A percentile compares a stretch with the other conserved stretches of the same genome.
These are phyloP conservation scores for Bacidia gigantensis DNA, from an alignment of 495 filamentous ascomycete species.

Conservation along the genomic window DNA sequence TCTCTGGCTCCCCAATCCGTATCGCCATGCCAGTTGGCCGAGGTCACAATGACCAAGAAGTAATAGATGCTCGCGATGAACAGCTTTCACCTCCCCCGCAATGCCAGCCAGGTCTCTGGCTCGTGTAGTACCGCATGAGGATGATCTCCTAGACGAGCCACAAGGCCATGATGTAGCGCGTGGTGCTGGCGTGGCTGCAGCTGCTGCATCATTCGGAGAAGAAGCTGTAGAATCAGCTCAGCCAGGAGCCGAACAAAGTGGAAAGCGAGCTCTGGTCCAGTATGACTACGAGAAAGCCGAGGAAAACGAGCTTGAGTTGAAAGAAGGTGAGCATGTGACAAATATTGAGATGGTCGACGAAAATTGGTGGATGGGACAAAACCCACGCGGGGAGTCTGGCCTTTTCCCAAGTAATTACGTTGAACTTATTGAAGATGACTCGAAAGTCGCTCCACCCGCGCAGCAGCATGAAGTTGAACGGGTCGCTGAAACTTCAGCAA, in stretches of 20 bases:
- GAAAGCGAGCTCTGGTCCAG: slow-evolving; percentile 62
- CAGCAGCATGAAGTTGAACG: not conserved
- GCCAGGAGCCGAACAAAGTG: slow-evolving; percentile 24
- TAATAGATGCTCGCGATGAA: slow-evolving; percentile 37
- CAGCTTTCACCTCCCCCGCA: slow-evolving; percentile 34
- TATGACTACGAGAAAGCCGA: slow-evolving; percentile 97
- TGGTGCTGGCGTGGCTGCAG: slow-evolving; percentile 40
- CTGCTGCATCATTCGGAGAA: slow-evolving; percentile 28
- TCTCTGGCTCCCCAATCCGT: slow-evolving; percentile 59
- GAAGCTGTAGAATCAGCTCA: slow-evolving; percentile 20
- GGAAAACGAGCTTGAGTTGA: slow-evolving; percentile 85
- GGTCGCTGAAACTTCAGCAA: slow-evolving; percentile 16
- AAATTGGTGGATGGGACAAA: slow-evolving; percentile 96
- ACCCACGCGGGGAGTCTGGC: slow-evolving; percentile 63
- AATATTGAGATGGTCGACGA: slow-evolving; percentile 94
- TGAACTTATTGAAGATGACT: slow-evolving; percentile 56
- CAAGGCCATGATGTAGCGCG: slow-evolving; percentile 49
- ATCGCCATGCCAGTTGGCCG: slow-evolving; percentile 77
- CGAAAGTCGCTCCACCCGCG: slow-evolving; percentile 10
- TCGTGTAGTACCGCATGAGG: slow-evolving; percentile 44
- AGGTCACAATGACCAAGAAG: slow-evolving; percentile 37
- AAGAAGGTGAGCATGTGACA: slow-evolving; percentile 83
- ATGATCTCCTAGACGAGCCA: slow-evolving; percentile 50
- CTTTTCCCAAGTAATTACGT: slow-evolving; percentile 97
- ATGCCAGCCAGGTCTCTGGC: slow-evolving; percentile 46